These are phyloP conservation scores for Globisporangium iwayamae DNA, from an alignment of 352 stramenopile genomes.

Conservation along the genomic window DNA sequence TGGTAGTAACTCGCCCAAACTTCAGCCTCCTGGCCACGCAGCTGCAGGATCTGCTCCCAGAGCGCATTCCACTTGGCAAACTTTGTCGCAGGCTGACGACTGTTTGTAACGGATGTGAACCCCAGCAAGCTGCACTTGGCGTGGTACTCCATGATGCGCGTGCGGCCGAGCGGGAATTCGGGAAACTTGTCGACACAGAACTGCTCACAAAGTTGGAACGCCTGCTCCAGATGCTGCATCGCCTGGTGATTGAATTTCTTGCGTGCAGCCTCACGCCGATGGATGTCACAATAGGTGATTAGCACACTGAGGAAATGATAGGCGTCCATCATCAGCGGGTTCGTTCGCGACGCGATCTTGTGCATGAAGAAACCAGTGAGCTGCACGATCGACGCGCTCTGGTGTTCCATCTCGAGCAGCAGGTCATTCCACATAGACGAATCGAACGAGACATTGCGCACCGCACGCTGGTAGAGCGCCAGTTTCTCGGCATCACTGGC, in stretches of 20 bases:
- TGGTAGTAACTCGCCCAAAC: slow-evolving; percentile 50
- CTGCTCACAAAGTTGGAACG: slow-evolving; percentile 29
- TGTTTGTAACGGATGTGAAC: slow-evolving; percentile 5
- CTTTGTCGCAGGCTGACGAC: slow-evolving; percentile 2
- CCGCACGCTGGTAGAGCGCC: slow-evolving; percentile 31
- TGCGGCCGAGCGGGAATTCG: slow-evolving; percentile 25
- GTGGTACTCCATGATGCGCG: slow-evolving; percentile 44
- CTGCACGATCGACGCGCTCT: slow-evolving; percentile 1
- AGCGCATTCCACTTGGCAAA: slow-evolving; percentile 26
- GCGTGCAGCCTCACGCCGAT: slow-evolving; percentile 23
- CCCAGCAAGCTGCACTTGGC: slow-evolving; percentile 37
- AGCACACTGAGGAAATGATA: slow-evolving; percentile 47
- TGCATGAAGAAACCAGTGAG: slow-evolving; percentile 26
- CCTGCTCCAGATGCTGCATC: slow-evolving; percentile 22
- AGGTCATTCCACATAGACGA: slow-evolving; percentile 51
- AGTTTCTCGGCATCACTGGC: slow-evolving; percentile 10
- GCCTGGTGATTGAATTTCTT: slow-evolving; percentile 12
- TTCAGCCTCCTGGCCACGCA: slow-evolving; percentile 22
- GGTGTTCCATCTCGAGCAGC: slow-evolving; percentile 48
- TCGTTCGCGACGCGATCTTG: slow-evolving; percentile 30
- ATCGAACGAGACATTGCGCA: slow-evolving; percentile 71
- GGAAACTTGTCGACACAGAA: slow-evolving; percentile 38
- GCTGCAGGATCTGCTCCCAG: slow-evolving; percentile 30
- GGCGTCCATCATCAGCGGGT: slow-evolving; percentile 45
- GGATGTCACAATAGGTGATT: slow-evolving; percentile 42